Base-by-base conservation (phyloP, 139 green algal species). In the Deuterostichococcus epilithicus region DNA sequence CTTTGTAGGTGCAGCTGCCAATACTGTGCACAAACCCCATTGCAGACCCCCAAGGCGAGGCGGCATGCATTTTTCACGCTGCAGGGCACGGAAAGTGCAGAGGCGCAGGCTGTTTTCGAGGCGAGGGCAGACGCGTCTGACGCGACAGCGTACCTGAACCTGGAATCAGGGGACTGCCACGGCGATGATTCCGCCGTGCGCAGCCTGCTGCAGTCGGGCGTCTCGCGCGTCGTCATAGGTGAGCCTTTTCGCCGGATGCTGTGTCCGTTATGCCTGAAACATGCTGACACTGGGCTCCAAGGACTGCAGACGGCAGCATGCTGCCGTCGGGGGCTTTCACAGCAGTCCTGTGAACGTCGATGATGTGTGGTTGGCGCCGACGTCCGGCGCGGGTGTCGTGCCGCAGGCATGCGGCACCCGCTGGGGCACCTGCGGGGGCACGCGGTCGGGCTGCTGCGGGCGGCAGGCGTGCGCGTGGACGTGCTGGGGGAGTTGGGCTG, bases 81-180 rank as follows among this genome's bases (percentile, higher is more conserved):
- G 72, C 82, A 97, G 87, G 92, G 91, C 72, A 91, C 90, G 1
- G 71, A 78, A 1, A 83, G 88, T 0, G 83, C 88, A 0, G 92
- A 97, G 85, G 81, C 87, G 35, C 81, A 86, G 58, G 91, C 87
- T 28, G 80, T 88, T 25, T 20, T 59, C 5, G 39, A 74, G 22
- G 90, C 86, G 0, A 66, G 82, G 2, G 72, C 68, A 5, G 74
- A 78, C 2, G 83, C 87, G 0, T 58, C 20, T 13, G 91, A 88
- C 20, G 75, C 39, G 42, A 97, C 90, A 36, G 93, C 92, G 0
- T 99, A 98, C 84, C 76, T 99, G 0, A 98, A 98, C 75, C 81
- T 99, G 22, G 95, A 99, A 76, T 86, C 86, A 0, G 92, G 89
- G 0, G 90, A 97, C 76, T 96, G 92, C 86, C 89, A 97, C 72